A percentile compares a stretch with the other conserved stretches of the same genome.
These are phyloP conservation scores for Chrysoporthe austroafricana DNA, from an alignment of 2,329 filamentous ascomycete species.

Conservation along the genomic window DNA sequence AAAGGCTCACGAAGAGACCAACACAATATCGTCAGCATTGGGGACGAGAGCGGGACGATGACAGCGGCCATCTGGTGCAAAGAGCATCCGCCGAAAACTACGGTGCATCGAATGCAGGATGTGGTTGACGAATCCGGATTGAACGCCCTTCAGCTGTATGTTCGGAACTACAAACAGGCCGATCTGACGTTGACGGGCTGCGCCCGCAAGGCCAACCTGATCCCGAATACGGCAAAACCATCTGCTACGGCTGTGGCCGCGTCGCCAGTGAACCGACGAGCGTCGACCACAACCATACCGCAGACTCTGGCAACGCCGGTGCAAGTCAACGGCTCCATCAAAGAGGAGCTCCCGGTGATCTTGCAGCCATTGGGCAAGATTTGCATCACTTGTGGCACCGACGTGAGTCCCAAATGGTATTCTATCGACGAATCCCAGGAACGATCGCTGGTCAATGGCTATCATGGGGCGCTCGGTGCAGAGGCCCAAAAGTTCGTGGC, in stretches of 20 bases:
- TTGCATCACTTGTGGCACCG: slow-evolving; percentile 68
- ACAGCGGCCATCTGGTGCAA: slow-evolving; percentile 91
- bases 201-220: slow-evolving; percentile 85
- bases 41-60: slow-evolving; percentile 80
- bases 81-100: slow-evolving; percentile 76
- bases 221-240: slow-evolving; percentile 65
- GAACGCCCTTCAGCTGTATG: slow-evolving; percentile 84
- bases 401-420: slow-evolving; percentile 78
- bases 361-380: slow-evolving; percentile 54
- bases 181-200: slow-evolving; percentile 89
- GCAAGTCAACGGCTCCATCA: slow-evolving; percentile 36
- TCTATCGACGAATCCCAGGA: slow-evolving; percentile 57
- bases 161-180: slow-evolving; percentile 90
- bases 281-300: slow-evolving; percentile 55
- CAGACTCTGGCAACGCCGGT: slow-evolving; percentile 32
- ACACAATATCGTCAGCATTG: slow-evolving; percentile 77
- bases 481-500: slow-evolving; percentile 63
- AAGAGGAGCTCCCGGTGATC: slow-evolving; percentile 34
- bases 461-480: slow-evolving; percentile 53
- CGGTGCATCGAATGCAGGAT: slow-evolving; percentile 80
- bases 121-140: slow-evolving; percentile 69
- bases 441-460: slow-evolving; percentile 56
- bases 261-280: slow-evolving; percentile 55
- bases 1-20: slow-evolving; percentile 87
- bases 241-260: slow-evolving; percentile 36